A percentile compares a stretch with the other conserved stretches of the same genome.
Conservation (phyloP, 176 grass and related monocot genomes). For the Musa schizocarpa region DNA sequence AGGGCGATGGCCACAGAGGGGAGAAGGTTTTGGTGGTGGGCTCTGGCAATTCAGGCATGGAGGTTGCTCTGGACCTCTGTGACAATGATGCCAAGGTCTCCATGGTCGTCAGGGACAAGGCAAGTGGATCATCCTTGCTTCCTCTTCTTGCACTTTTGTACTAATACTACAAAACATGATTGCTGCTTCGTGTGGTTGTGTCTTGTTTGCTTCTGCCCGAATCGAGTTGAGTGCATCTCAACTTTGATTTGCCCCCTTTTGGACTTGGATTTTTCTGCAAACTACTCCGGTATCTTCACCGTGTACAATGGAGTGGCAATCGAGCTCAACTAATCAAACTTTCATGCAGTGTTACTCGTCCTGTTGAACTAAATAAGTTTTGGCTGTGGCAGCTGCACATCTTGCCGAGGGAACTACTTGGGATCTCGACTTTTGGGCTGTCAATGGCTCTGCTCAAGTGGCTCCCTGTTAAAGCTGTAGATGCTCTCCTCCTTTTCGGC, state of each 20-base stretch:
- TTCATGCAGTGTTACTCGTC: too few species aligned
- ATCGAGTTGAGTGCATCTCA: too few species aligned
- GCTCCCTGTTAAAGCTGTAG: conserved; percentile 45
- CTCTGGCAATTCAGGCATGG: conserved; percentile 93
- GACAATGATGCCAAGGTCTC: conserved; percentile 58
- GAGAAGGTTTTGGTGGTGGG: conserved; percentile 81
- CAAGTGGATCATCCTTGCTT: conserved; percentile 3
- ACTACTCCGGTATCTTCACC: too few species aligned
- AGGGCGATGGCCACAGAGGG: conserved; percentile 45
- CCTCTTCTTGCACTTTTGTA: conserved; percentile 4
- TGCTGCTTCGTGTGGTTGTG: not conserved
- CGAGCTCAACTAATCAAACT: too few species aligned
- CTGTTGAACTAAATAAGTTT: not conserved
- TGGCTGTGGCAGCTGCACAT: conserved; percentile 49
- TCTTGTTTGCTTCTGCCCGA: too few species aligned
- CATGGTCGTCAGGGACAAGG: conserved; percentile 91
- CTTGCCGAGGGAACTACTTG: conserved; percentile 70
- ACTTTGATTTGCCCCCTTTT: too few species aligned
- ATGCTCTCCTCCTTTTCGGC: conserved; percentile 57
- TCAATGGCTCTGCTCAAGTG: conserved; percentile 61
- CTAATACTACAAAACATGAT: not conserved
- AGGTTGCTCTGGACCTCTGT: conserved; percentile 85
- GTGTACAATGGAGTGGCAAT: too few species aligned
- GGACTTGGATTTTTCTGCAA: too few species aligned
- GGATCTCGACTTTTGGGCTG: conserved; percentile 79